Evolutionary conservation across 768 basidiomycete species (phyloP), one percentile per base, ranked within the genome.

Genomic region (Infundibulicybe gibba): DNA sequence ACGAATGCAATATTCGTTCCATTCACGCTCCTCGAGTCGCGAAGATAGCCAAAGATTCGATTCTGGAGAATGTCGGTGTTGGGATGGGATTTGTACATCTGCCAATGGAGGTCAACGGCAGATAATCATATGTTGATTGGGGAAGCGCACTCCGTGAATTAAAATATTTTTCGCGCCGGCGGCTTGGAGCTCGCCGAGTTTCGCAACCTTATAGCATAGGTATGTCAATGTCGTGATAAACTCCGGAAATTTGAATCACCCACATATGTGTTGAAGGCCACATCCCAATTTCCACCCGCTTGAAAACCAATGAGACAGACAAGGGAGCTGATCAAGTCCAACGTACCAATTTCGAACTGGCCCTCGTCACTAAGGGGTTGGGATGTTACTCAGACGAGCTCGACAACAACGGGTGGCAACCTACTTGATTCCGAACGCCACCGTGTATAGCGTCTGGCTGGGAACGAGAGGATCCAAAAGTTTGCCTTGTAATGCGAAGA

Each of bases 401-500:
- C 20, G 25, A 32, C 14, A 12, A 25, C 2, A 14, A 40, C 14
- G 14, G 8, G 2, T 43, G 20, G n/a, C 4, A 30, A 47, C 62
- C 44, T 43, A 63, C 64, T 66, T 65, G 30, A 66, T 65, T 8
- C 63, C 64, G 46, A 66, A 65, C 1, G 59, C 55, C 3, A 64
- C 60, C 12, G 62, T 55, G 40, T 63, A 65, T 13, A 65, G 37
- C 33, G 64, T 66, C 45, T 57, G 44, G 31, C 51, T 53, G 19
- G 63, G 64, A 14, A 53, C 46, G 30, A 66, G 50, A 15, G 58
- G 40, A 44, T 64, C 61, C 17, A 66, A 54, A 43, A 60, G 61
- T 41, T 47, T 51, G 1, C 64, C 64, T 50, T 66, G 64, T 4
- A 54, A 54, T 32, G 58, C 48, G 41, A 66, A 66, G 25, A 66